Base-by-base conservation (phyloP, 495 filamentous ascomycete species). In the Annulohypoxylon stygium region DNA sequence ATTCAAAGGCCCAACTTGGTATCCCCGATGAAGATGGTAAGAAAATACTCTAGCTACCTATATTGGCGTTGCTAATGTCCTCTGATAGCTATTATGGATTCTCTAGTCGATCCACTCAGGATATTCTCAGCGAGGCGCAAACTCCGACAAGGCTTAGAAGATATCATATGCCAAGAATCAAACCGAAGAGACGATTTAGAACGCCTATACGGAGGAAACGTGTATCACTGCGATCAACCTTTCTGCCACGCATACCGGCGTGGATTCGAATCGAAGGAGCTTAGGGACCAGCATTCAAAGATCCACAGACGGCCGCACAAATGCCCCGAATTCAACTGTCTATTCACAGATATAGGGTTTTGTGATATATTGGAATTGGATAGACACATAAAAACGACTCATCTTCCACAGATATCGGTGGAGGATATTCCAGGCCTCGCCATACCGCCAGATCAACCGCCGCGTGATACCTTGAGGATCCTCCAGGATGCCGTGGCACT, bases 291-390 rank as follows among this genome's bases (percentile, higher is more conserved):
- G 23, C 70, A 72, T n/a, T 34, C 59, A 11, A 9, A 33, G n/a
- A 51, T 67, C 1, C 70, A 72, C 59, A 34, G 55, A 9, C 50
- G 70, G 16, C 41, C 41, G 33, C n/a, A 67, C 8, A 67, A 64
- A 47, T 72, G 70, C 23, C 11, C 58, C 6, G 14, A 11, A 51
- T 3, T 9, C 0, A 25, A 41, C 11, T 72, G 69, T 59, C 18
- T 64, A 12, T 72, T 72, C 58, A 36, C 58, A 8, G 59, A 72
- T 3, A 39, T 72, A 43, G 70, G 70, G 3, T 67, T 72, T 41
- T 33, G 8, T 4, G 25, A 63, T 12, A 11, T n/a, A 53, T 14
- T 16, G 14, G 58, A 60, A 14, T 51, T 72, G 16, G 11, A 57
- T 43, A 63, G 34, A 20, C 70, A 72, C 41, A 36, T n/a, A 1